Evolutionary conservation across 805 yeast genomes (phyloP).

Genomic region (Zygoascus ofunaensis): DNA sequence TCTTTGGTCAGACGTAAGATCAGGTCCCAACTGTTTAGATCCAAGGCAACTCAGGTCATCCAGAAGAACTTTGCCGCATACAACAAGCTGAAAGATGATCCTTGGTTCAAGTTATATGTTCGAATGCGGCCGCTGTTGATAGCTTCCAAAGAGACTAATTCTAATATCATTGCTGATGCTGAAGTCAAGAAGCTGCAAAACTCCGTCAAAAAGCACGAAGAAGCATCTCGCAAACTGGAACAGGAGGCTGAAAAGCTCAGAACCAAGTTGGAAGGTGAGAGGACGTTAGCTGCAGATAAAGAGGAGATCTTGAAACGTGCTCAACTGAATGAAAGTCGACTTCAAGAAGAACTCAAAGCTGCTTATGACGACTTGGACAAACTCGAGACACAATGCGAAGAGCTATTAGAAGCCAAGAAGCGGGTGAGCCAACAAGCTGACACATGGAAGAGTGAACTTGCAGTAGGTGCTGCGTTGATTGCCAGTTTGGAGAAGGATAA

Average conservation of each 20-base stretch:
- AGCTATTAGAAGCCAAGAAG: slow-evolving; percentile 26
- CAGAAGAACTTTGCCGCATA: slow-evolving; percentile 51
- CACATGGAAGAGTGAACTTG: slow-evolving; percentile 27
- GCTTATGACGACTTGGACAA: slow-evolving; percentile 27
- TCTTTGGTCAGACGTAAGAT: slow-evolving; percentile 43
- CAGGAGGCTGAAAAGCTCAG: slow-evolving; percentile 25
- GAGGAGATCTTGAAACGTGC: slow-evolving; percentile 38
- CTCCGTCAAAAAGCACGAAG: slow-evolving; percentile 20
- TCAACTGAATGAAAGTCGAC: slow-evolving; percentile 33
- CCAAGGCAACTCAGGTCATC: slow-evolving; percentile 63
- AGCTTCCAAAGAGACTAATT: slow-evolving; percentile 52
- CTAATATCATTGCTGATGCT: slow-evolving; percentile 36
- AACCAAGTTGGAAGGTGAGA: slow-evolving; percentile 33
- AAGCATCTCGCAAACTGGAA: slow-evolving; percentile 20
- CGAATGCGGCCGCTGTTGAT: slow-evolving; percentile 67
- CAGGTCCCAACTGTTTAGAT: slow-evolving; percentile 41
- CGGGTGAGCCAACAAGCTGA: slow-evolving; percentile 28
- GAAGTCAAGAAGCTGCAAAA: slow-evolving; percentile 27
- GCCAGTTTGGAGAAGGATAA: slow-evolving; percentile 31
- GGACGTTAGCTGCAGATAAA: slow-evolving; percentile 37
- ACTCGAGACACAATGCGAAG: slow-evolving; percentile 25
- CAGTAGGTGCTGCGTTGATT: slow-evolving; percentile 29
- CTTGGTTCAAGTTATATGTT: slow-evolving; percentile 72
- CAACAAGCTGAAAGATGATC: slow-evolving; percentile 40
- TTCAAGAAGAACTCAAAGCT: slow-evolving; percentile 24